A percentile compares a stretch with the other conserved stretches of the same genome.
phyloP scores from a whole-genome alignment of 1,139 yeast species.

The Meyerozyma sp. region DNA sequence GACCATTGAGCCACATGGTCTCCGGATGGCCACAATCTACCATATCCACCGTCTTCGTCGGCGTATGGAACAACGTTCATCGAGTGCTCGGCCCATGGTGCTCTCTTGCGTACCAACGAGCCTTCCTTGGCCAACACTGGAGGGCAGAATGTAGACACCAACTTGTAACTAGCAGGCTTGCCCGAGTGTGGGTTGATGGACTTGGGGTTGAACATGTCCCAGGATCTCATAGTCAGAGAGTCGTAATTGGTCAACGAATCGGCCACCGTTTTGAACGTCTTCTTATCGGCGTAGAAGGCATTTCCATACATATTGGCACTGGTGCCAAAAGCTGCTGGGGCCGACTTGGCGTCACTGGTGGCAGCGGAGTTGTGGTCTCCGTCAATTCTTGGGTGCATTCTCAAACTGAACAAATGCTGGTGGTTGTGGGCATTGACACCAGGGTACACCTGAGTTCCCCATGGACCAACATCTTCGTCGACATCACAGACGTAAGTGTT shows the following conservation, averaged over 20 bases:
- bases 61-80: slow-evolving; percentile 67
- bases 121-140: slow-evolving; percentile 70
- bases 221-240: slow-evolving; percentile 60
- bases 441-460: slow-evolving; percentile 80
- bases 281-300: slow-evolving; percentile 61
- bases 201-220: slow-evolving; percentile 76
- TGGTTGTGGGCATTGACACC: slow-evolving; percentile 81
- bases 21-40: slow-evolving; percentile 73
- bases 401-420: slow-evolving; percentile 76
- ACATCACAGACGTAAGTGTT: slow-evolving; percentile 63
- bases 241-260: slow-evolving; percentile 64
- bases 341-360: slow-evolving; percentile 57
- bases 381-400: slow-evolving; percentile 76
- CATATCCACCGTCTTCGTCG: slow-evolving; percentile 46
- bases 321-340: slow-evolving; percentile 58
- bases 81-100: slow-evolving; percentile 70
- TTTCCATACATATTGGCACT: slow-evolving; percentile 70
- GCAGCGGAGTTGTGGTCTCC: slow-evolving; percentile 76
- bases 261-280: slow-evolving; percentile 58
- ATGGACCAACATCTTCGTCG: slow-evolving; percentile 62
- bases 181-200: slow-evolving; percentile 64
- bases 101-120: slow-evolving; percentile 72
- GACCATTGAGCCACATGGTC: slow-evolving; percentile 76
- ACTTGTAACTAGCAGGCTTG: slow-evolving; percentile 70
- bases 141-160: slow-evolving; percentile 74